Conservation (phyloP, 2,329 filamentous ascomycete genomes). For the Fusarium subtropicale region DNA sequence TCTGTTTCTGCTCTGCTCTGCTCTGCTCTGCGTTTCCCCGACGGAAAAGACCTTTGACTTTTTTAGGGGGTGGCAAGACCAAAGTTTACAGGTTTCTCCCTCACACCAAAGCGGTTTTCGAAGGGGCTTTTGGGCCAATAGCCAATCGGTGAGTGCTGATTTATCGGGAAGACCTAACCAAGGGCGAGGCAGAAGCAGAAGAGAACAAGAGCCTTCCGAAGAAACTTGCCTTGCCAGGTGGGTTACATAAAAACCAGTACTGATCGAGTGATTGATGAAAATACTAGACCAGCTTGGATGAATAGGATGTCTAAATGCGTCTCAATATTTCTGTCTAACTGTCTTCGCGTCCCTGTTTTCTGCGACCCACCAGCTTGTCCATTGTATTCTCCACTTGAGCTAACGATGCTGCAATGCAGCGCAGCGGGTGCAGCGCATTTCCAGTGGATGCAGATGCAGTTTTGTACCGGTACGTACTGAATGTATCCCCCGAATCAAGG, state of each 20-base stretch:
- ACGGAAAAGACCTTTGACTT: neutral
- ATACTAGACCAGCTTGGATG: too few relatives aligned
- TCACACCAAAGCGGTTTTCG: constrained; percentile 6
- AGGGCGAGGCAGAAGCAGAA: neutral
- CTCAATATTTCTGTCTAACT: too few relatives aligned
- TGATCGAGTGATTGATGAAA: too few relatives aligned
- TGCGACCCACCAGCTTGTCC: neutral
- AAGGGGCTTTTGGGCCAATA: constrained; percentile 19
- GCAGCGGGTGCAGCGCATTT: constrained; percentile 3
- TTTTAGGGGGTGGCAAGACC: constrained; percentile 4
- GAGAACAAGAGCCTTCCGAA: neutral
- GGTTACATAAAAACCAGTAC: too few relatives aligned
- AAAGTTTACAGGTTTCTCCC: neutral
- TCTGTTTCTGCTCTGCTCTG: neutral
- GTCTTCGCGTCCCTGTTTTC: too few relatives aligned
- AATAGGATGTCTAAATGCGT: too few relatives aligned
- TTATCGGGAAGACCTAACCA: constrained; percentile 14
- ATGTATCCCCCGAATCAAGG: constrained; percentile 22
- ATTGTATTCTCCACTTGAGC: constrained; percentile 19
- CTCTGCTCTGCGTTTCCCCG: neutral
- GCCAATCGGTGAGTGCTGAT: constrained; percentile 27
- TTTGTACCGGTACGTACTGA: constrained; percentile 4
- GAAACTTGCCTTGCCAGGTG: neutral
- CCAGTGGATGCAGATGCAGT: neutral
- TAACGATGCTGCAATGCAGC: constrained; percentile 15